Conservation (phyloP, 495 filamentous ascomycete genomes). For the Aspergillus mulundensis region DNA sequence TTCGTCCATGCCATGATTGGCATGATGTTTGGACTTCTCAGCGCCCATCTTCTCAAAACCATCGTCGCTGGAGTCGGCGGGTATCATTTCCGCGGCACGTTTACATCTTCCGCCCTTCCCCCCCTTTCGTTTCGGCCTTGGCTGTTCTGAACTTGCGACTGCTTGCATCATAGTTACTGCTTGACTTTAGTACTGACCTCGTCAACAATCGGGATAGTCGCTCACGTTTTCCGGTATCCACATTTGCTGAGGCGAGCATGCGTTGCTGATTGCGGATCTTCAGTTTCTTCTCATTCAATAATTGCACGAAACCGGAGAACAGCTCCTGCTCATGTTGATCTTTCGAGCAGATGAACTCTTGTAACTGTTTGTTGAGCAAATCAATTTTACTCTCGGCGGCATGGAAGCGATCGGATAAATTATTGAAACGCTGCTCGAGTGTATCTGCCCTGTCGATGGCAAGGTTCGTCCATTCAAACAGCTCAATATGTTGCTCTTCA, state of each 20-base stretch:
- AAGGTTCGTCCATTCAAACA: constrained; percentile 68
- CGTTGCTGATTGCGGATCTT: constrained; percentile 82
- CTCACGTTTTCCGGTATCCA: constrained; percentile 46
- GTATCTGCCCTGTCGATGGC: constrained; percentile 40
- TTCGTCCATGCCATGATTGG: constrained; percentile 24
- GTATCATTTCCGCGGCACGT: constrained; percentile 27
- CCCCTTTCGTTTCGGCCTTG: constrained; percentile 10
- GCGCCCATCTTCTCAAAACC: constrained; percentile 60
- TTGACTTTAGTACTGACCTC: too few species aligned
- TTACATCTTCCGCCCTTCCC: constrained; percentile 36
- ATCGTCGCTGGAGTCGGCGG: constrained; percentile 37
- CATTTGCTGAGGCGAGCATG: constrained; percentile 56
- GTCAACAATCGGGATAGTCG: too few species aligned
- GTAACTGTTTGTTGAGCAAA: constrained; percentile 53
- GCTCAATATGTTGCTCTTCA: constrained; percentile 60
- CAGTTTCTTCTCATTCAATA: constrained; percentile 86
- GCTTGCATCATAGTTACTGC: constrained; percentile 30
- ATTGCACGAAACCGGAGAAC: constrained; percentile 62
- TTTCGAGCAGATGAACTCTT: constrained; percentile 63
- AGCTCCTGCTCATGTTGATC: constrained; percentile 65
- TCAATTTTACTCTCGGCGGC: constrained; percentile 45
- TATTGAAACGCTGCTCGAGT: constrained; percentile 42
- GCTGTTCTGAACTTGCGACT: constrained; percentile 10
- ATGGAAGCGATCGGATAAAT: constrained; percentile 41
- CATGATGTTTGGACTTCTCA: constrained; percentile 30